A percentile compares a stretch with the other conserved stretches of the same genome.
These are phyloP conservation scores for Sechiopsis laciniata DNA, from an alignment of 306 rosid species.

Conservation along the genomic window DNA sequence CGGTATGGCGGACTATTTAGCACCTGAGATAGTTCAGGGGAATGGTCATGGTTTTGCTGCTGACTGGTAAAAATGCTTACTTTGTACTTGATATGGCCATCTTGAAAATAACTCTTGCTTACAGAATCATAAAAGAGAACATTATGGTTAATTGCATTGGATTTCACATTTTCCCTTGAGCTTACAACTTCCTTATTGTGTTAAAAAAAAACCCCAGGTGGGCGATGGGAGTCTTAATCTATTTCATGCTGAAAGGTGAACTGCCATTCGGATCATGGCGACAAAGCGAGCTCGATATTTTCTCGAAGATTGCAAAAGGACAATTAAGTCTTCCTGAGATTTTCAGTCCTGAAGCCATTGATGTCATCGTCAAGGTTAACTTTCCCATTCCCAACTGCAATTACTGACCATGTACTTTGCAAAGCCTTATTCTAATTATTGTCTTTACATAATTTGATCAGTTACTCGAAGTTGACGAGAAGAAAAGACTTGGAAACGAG, in stretches of 20 bases:
- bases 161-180: slow-evolving; percentile 5
- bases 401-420: neutral
- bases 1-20: slow-evolving; percentile 78
- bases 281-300: slow-evolving; percentile 79
- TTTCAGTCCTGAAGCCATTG: slow-evolving; percentile 72
- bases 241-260: slow-evolving; percentile 74
- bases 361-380: slow-evolving; percentile 70
- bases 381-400: slow-evolving; percentile 4
- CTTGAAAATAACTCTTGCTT: slow-evolving; percentile 10
- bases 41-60: slow-evolving; percentile 91
- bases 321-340: slow-evolving; percentile 42
- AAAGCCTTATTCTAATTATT: neutral
- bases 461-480: slow-evolving; percentile 89
- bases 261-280: slow-evolving; percentile 98
- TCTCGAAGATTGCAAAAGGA: slow-evolving; percentile 77
- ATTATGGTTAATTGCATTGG: neutral
- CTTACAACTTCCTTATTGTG: too few species aligned
- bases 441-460: slow-evolving; percentile 22
- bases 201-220: slow-evolving; percentile 19
- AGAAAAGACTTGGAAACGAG: slow-evolving; percentile 69
- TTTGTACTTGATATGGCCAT: slow-evolving; percentile 21
- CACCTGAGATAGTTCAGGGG: slow-evolving; percentile 92
- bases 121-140: slow-evolving; percentile 1
- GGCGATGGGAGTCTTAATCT: slow-evolving; percentile 85
- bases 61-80: slow-evolving; percentile 63